A percentile compares a stretch with the other conserved stretches of the same genome.
Evolutionary conservation across 306 rosid species (phyloP).

Genomic region (Pyrus bretschneideri): DNA sequence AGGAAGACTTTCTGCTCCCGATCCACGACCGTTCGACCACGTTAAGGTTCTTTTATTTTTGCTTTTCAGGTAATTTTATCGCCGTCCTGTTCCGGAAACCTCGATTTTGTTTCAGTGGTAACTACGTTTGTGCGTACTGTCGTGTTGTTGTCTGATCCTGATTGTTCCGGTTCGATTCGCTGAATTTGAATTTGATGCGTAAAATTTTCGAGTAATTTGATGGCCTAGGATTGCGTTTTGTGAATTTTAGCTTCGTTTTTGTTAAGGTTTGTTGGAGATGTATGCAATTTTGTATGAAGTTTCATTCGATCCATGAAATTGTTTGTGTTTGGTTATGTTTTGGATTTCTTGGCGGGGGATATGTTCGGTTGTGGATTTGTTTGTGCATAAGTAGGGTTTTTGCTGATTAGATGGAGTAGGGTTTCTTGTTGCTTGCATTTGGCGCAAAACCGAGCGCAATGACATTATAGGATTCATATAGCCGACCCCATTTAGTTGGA

Average conservation of each 20-base stretch:
- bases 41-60: not conserved
- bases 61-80: constrained; percentile 6
- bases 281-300: not conserved
- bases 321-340: not conserved
- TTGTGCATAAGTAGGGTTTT: not conserved
- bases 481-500: too few relatives aligned
- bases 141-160: not conserved
- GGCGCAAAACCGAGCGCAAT: too few relatives aligned
- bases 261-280: not conserved
- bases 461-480: too few relatives aligned
- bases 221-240: not conserved
- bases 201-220: not conserved
- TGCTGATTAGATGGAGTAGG: not conserved
- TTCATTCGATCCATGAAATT: not conserved
- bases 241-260: not conserved
- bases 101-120: not conserved
- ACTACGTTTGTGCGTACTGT: not conserved
- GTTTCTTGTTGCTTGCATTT: not conserved
- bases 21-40: not conserved
- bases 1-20: not conserved
- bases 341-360: not conserved
- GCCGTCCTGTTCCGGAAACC: not conserved
- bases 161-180: not conserved
- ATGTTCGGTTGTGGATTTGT: not conserved
- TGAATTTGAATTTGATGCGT: not conserved